phyloP scores from a whole-genome alignment of 805 yeast genomes.

The Monosporozyma aerobia region DNA sequence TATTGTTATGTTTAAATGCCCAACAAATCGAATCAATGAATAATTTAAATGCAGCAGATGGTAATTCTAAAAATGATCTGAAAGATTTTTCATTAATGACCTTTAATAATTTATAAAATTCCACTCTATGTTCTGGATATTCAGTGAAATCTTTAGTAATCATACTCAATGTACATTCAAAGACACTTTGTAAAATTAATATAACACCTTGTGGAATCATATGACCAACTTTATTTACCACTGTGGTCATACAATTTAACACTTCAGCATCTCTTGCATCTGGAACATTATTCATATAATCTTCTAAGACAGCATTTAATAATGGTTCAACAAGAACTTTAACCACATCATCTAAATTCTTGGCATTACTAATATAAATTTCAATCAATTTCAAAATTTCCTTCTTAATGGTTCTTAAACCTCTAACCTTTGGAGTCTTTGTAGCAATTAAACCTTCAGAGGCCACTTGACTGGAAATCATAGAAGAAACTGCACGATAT shows the following conservation, averaged over 20 bases:
- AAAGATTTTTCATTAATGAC: slow-evolving; percentile 82
- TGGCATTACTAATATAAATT: slow-evolving; percentile 80
- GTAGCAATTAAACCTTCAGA: slow-evolving; percentile 81
- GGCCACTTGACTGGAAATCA: slow-evolving; percentile 75
- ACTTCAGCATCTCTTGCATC: slow-evolving; percentile 98
- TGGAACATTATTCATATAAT: slow-evolving; percentile 80
- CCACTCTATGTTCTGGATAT: slow-evolving; percentile 96
- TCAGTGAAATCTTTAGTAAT: slow-evolving; percentile 91
- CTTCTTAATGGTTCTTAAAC: slow-evolving; percentile 90
- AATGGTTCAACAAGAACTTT: slow-evolving; percentile 74
- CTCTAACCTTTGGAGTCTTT: slow-evolving; percentile 89
- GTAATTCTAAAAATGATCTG: slow-evolving; percentile 75
- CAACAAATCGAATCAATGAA: slow-evolving; percentile 91
- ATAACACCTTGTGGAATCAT: slow-evolving; percentile 86
- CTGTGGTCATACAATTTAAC: slow-evolving; percentile 84
- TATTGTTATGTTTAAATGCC: slow-evolving; percentile 96
- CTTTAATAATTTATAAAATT: slow-evolving; percentile 81
- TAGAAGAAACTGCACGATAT: slow-evolving; percentile 77
- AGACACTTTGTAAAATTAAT: slow-evolving; percentile 76
- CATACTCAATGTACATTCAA: slow-evolving; percentile 92
- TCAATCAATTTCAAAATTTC: slow-evolving; percentile 86
- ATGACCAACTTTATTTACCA: slow-evolving; percentile 79
- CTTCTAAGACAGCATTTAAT: slow-evolving; percentile 77
- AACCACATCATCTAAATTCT: slow-evolving; percentile 74
- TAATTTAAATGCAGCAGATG: slow-evolving; percentile 85